These are phyloP conservation scores for Phoenix roebelenii DNA, from an alignment of 176 grass and related monocot genomes.

Conservation along the genomic window DNA sequence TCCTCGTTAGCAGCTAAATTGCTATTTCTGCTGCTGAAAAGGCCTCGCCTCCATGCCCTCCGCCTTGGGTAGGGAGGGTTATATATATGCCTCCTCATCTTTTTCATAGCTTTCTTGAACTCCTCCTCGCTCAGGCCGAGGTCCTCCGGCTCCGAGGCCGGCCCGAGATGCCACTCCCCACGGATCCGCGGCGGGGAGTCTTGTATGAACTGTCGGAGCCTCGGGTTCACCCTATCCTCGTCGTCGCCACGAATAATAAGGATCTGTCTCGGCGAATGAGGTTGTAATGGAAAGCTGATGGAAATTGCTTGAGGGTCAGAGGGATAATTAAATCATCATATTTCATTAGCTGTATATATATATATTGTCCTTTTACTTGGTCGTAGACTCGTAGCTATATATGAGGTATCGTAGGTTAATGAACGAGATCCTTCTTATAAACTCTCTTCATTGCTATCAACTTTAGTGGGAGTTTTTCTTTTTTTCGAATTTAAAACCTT, in stretches of 20 bases:
- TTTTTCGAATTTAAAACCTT: too few relatives aligned
- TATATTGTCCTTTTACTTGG: too few relatives aligned
- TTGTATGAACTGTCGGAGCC: slow-evolving; percentile 26
- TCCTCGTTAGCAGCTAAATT: neutral
- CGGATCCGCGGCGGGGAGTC: slow-evolving; percentile 38
- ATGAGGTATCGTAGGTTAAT: too few relatives aligned
- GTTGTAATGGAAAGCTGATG: slow-evolving; percentile 33
- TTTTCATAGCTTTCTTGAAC: slow-evolving; percentile 41
- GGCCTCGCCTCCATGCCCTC: slow-evolving; percentile 23
- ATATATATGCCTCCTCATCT: slow-evolving; percentile 27
- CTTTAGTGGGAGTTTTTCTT: too few relatives aligned
- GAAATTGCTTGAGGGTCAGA: neutral
- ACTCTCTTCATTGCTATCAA: too few relatives aligned
- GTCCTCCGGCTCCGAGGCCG: neutral
- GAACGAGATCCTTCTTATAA: too few relatives aligned
- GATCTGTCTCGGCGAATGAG: slow-evolving; percentile 23
- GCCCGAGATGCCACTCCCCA: slow-evolving; percentile 30
- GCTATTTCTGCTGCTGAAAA: slow-evolving; percentile 17
- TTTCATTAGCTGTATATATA: too few relatives aligned
- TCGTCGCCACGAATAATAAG: slow-evolving; percentile 6
- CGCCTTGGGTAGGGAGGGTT: slow-evolving; percentile 10
- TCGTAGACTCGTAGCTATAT: too few relatives aligned
- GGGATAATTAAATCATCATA: too few relatives aligned
- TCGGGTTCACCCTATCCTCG: slow-evolving; percentile 16
- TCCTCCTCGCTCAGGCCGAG: slow-evolving; percentile 26